Conservation (phyloP, 129 eudicot species). For the Dittrichia graveolens region DNA sequence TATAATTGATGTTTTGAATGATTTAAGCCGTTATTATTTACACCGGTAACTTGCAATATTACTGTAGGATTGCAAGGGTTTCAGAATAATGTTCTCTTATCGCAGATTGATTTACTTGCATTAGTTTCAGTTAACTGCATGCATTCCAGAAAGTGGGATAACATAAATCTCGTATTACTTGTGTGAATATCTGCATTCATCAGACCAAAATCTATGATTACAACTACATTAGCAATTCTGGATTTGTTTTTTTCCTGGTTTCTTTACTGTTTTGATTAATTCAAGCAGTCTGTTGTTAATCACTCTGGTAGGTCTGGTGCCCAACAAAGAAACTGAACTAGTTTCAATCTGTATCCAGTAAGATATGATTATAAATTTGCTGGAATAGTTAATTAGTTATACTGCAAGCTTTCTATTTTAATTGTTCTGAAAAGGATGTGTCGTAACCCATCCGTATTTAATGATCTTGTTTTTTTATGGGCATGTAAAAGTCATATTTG, state of each 20-base stretch:
- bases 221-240: background rate
- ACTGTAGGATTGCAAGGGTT: slow-evolving; percentile 17
- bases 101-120: slow-evolving; percentile 13
- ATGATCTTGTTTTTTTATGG: background rate
- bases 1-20: background rate
- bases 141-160: background rate
- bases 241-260: background rate
- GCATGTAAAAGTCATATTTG: background rate
- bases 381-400: background rate
- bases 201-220: background rate
- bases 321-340: background rate
- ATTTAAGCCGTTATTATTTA: background rate
- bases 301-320: background rate
- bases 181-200: background rate
- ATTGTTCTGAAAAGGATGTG: background rate
- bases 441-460: background rate
- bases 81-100: slow-evolving; percentile 4
- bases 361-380: slow-evolving; percentile 3
- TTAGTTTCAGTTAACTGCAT: background rate
- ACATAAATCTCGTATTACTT: background rate
- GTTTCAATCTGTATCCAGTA: background rate
- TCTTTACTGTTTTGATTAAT: background rate
- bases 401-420: background rate
- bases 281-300: background rate
- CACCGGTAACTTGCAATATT: background rate